These are phyloP conservation scores for Heterobasidion parviporum DNA, from an alignment of 1,284 basidiomycete species.

Conservation along the genomic window DNA sequence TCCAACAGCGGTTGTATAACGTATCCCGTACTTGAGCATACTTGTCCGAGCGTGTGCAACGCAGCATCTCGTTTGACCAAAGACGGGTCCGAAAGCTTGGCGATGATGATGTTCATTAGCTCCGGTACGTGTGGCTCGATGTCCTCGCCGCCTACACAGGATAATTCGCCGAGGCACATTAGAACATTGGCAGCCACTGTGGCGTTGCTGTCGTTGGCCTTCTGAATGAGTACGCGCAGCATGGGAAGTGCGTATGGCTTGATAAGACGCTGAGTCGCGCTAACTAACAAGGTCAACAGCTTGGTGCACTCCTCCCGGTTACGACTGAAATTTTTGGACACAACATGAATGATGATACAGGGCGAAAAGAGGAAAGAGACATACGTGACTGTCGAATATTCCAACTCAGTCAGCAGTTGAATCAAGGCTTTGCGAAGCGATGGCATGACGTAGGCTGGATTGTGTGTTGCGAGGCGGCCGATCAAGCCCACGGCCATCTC, in stretches of 20 bases:
- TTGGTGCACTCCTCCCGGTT: conserved; percentile 92
- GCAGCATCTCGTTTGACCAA: conserved; percentile 90
- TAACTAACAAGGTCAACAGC: conserved; percentile 80
- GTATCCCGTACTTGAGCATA: conserved; percentile 94
- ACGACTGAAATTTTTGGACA: conserved; percentile 33
- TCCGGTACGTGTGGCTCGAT: conserved; percentile 77
- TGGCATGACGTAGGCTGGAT: conserved; percentile 99
- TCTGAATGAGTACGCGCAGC: conserved; percentile 84
- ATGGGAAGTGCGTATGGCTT: conserved; percentile 98
- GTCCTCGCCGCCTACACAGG: conserved; percentile 92
- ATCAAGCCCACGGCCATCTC: conserved; percentile 89
- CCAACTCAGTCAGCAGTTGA: conserved; percentile 93
- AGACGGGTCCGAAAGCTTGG: conserved; percentile 82
- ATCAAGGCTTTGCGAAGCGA: conserved; percentile 94
- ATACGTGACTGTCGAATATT: conserved; percentile 89
- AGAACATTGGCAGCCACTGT: conserved; percentile 91
- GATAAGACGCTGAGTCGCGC: conserved; percentile 89
- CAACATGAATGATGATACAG: neutral
- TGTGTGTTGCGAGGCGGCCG: conserved; percentile 90
- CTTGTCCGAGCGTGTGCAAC: conserved; percentile 87
- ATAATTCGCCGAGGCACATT: conserved; percentile 91
- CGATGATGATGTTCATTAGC: conserved; percentile 86
- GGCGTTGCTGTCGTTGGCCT: conserved; percentile 80
- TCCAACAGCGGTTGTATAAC: conserved; percentile 90
- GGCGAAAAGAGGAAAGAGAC: conserved; percentile 17